Conservation (phyloP, 2,329 filamentous ascomycete species). For the Ilyonectria sp. region DNA sequence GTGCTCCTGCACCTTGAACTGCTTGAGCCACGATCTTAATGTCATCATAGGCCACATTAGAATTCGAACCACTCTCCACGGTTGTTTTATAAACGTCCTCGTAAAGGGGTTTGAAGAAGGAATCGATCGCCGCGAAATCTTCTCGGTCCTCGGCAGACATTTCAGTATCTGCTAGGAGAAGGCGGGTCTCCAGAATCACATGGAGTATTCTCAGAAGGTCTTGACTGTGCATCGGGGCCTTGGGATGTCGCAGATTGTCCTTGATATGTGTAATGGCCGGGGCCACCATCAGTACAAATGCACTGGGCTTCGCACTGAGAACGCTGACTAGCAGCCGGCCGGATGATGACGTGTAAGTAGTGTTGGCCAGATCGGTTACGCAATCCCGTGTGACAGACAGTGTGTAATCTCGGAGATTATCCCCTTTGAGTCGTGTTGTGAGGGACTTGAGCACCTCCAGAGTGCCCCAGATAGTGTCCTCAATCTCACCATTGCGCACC, state of each 20-base stretch:
- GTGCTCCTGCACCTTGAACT: slow-evolving; percentile 61
- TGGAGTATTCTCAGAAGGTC: slow-evolving; percentile 67
- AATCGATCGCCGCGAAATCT: slow-evolving; percentile 55
- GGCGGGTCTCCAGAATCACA: slow-evolving; percentile 64
- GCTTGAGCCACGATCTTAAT: slow-evolving; percentile 60
- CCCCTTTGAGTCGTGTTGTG: slow-evolving; percentile 60
- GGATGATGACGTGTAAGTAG: slow-evolving; percentile 66
- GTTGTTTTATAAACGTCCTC: slow-evolving; percentile 59
- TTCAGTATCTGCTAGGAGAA: slow-evolving; percentile 54
- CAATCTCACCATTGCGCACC: slow-evolving; percentile 72
- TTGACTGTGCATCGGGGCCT: slow-evolving; percentile 65
- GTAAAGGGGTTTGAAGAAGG: slow-evolving; percentile 59
- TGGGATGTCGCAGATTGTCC: slow-evolving; percentile 65
- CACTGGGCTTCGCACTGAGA: slow-evolving; percentile 62
- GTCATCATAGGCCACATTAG: slow-evolving; percentile 54
- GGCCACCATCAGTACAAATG: slow-evolving; percentile 64
- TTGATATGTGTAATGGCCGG: slow-evolving; percentile 65
- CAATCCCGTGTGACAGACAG: slow-evolving; percentile 67
- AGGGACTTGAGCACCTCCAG: slow-evolving; percentile 68
- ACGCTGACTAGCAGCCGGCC: slow-evolving; percentile 68
- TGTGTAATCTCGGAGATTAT: slow-evolving; percentile 62
- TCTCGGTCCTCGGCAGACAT: slow-evolving; percentile 55
- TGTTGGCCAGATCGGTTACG: slow-evolving; percentile 66
- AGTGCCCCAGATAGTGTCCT: slow-evolving; percentile 70
- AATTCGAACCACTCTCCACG: slow-evolving; percentile 51